Evolutionary conservation across 345 rosid species (phyloP).

Genomic region (Aquilaria malaccensis): DNA sequence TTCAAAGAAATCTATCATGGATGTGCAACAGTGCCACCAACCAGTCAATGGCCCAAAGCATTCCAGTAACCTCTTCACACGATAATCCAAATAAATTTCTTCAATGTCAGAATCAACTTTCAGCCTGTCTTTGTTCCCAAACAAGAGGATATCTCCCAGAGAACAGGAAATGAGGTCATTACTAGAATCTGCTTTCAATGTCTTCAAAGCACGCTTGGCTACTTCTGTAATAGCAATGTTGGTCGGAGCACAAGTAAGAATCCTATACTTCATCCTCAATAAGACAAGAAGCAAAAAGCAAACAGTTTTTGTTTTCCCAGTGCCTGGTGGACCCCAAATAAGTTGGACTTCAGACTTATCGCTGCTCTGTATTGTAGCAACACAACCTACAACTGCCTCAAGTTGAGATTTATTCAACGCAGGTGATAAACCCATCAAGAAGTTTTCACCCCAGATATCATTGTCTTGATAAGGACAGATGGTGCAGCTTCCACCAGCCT

Average conservation of each 20-base stretch:
- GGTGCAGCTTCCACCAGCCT: slow-evolving; percentile 25
- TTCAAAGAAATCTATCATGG: slow-evolving; percentile 23
- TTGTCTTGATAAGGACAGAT: background rate
- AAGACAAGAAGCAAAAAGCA: slow-evolving; percentile 25
- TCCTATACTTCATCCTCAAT: slow-evolving; percentile 27
- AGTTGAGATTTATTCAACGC: slow-evolving; percentile 30
- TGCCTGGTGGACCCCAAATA: slow-evolving; percentile 55
- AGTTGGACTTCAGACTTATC: slow-evolving; percentile 29
- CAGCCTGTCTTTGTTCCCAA: slow-evolving; percentile 36
- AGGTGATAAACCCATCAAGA: slow-evolving; percentile 5
- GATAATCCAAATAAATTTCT: slow-evolving; percentile 36
- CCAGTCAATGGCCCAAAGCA: slow-evolving; percentile 20
- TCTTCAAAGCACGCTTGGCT: slow-evolving; percentile 31
- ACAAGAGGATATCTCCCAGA: slow-evolving; percentile 30
- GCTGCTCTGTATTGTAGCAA: slow-evolving; percentile 15
- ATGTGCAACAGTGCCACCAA: slow-evolving; percentile 18
- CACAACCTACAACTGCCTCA: slow-evolving; percentile 20
- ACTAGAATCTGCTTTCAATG: slow-evolving; percentile 17
- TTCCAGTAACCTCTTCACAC: slow-evolving; percentile 24
- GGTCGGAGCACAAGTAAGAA: slow-evolving; percentile 41
- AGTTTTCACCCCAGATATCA: slow-evolving; percentile 2
- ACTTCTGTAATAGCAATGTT: slow-evolving; percentile 43
- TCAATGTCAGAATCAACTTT: slow-evolving; percentile 19
- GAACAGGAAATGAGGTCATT: slow-evolving; percentile 8
- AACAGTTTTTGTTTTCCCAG: slow-evolving; percentile 47